Conservation (phyloP, 2,329 filamentous ascomycete genomes). For the Botrytis pseudocinerea region DNA sequence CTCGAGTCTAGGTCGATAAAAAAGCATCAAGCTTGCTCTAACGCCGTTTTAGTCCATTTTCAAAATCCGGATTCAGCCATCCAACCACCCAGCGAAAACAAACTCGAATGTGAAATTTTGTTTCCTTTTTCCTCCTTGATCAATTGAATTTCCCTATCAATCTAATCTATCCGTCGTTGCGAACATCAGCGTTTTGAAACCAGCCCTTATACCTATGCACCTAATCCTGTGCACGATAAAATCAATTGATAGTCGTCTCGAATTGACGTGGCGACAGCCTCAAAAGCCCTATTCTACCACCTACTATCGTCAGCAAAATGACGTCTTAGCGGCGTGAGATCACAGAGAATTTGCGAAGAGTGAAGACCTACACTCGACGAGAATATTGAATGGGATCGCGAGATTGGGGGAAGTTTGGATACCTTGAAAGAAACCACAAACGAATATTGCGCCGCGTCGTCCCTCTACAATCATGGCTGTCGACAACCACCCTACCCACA, state of each 20-base stretch:
- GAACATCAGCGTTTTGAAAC: not conserved
- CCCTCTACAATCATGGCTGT: not conserved
- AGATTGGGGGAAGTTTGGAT: not conserved
- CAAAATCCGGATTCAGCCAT: constrained; percentile 12
- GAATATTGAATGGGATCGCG: not conserved
- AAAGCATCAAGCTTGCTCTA: constrained; percentile 10
- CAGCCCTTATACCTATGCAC: not conserved
- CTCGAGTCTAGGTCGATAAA: not conserved
- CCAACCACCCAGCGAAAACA: not conserved
- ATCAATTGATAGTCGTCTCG: not conserved
- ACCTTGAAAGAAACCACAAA: not conserved
- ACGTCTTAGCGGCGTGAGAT: not conserved
- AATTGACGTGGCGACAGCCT: constrained; percentile 16
- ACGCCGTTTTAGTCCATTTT: constrained; percentile 8
- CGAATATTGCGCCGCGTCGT: not conserved
- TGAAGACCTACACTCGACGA: not conserved
- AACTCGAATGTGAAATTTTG: constrained; percentile 2
- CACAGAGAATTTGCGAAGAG: not conserved
- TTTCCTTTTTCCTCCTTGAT: not conserved
- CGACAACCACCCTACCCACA: constrained; percentile 17
- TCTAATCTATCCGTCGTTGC: not conserved
- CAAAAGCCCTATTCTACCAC: not conserved
- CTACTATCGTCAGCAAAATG: not conserved
- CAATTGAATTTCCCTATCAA: not conserved
- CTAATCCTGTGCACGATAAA: not conserved